These are phyloP conservation scores for Sicyos baderoa DNA, from an alignment of 306 rosid genomes.

Conservation along the genomic window DNA sequence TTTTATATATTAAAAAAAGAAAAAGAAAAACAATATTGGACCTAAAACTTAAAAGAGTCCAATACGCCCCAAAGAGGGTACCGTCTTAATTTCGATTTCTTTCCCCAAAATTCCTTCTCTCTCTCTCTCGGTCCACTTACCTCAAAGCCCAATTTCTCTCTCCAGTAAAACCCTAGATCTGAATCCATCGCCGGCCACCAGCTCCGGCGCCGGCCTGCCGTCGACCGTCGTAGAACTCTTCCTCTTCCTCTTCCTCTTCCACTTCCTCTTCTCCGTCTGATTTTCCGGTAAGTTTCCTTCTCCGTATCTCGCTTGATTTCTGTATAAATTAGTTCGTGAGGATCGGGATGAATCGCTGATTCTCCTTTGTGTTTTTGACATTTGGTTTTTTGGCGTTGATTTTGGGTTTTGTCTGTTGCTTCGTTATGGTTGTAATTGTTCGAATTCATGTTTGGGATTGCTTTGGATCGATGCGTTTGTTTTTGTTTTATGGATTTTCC, in stretches of 20 bases:
- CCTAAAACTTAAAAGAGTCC: slow-evolving; percentile 11
- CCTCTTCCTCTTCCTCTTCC: slow-evolving; percentile 1
- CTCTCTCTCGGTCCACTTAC: slow-evolving; percentile 65
- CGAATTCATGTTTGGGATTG: not conserved
- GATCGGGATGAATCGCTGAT: not conserved
- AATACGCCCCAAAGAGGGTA: not conserved
- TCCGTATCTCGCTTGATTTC: not conserved
- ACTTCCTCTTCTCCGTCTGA: not conserved
- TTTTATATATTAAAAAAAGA: not conserved
- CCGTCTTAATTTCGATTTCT: slow-evolving; percentile 1
- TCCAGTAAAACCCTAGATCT: slow-evolving; percentile 58
- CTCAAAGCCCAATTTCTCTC: slow-evolving; percentile 55
- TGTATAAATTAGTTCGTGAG: not conserved
- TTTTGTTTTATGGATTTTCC: slow-evolving; percentile 10
- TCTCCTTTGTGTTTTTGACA: slow-evolving; percentile 1
- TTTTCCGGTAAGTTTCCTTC: slow-evolving; percentile 3
- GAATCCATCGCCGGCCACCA: slow-evolving; percentile 28
- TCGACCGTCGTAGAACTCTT: slow-evolving; percentile 10
- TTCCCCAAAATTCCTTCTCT: slow-evolving; percentile 10
- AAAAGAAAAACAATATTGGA: not conserved
- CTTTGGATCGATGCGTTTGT: not conserved
- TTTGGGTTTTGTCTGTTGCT: not conserved
- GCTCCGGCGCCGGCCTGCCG: slow-evolving; percentile 39
- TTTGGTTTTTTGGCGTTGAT: too few relatives aligned
- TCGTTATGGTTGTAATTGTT: not conserved